Conservation (phyloP, 306 rosid species). For the Sphenostylis stenocarpa region DNA sequence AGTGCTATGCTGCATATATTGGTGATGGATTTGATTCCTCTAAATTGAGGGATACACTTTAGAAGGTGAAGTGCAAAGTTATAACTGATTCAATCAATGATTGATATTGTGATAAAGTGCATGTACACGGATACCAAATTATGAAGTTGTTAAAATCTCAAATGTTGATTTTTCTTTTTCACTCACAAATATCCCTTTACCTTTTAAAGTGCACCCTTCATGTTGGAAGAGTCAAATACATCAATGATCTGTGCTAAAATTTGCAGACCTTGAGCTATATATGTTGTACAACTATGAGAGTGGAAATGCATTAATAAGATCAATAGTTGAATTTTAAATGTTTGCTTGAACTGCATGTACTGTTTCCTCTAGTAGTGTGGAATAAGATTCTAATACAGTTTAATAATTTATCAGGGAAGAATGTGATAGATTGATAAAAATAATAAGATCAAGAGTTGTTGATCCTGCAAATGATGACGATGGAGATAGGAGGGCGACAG, state of each 20-base stretch:
- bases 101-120: background rate
- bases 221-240: background rate
- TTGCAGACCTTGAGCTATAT: slow-evolving; percentile 18
- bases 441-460: slow-evolving; percentile 78
- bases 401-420: slow-evolving; percentile 79
- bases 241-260: slow-evolving; percentile 2
- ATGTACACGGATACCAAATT: background rate
- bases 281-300: slow-evolving; percentile 13
- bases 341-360: slow-evolving; percentile 1
- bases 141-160: background rate
- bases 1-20: slow-evolving; percentile 17
- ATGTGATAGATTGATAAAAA: slow-evolving; percentile 60
- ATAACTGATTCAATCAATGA: background rate
- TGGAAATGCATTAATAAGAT: background rate
- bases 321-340: too few species aligned
- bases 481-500: slow-evolving; percentile 46
- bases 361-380: slow-evolving; percentile 18
- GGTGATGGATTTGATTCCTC: background rate
- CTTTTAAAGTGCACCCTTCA: background rate
- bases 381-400: slow-evolving; percentile 28
- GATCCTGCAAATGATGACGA: slow-evolving; percentile 47
- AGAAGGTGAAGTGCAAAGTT: background rate
- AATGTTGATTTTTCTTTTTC: background rate
- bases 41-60: background rate
- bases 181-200: background rate